Percentiles rank a stretch among this genome's conserved stretches.
Conservation (phyloP, 2,329 filamentous ascomycete genomes). For the Emydomyces testavorans region DNA sequence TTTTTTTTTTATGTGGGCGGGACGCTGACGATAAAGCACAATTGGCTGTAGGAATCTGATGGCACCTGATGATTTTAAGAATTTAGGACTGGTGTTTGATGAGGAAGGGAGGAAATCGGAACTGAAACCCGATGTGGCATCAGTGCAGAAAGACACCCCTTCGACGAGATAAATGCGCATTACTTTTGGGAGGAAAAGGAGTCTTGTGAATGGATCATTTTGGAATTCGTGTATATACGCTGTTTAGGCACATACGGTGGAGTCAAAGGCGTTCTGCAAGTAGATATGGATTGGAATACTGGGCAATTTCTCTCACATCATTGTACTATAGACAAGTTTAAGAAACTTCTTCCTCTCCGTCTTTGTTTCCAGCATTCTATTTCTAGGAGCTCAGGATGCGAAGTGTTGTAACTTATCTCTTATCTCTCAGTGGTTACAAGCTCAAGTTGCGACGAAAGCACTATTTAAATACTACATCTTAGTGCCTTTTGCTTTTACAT, state of each 20-base stretch:
- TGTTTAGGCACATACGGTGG: background rate
- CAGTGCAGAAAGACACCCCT: background rate
- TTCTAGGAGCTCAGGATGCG: background rate
- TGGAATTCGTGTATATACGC: background rate
- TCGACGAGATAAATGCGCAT: conserved; percentile 1
- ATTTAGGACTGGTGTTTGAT: conserved; percentile 64
- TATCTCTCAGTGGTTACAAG: background rate
- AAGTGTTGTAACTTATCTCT: background rate
- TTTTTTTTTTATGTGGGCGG: background rate
- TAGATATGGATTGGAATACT: background rate
- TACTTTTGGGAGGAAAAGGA: background rate
- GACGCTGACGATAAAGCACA: background rate
- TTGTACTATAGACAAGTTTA: background rate
- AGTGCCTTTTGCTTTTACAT: background rate
- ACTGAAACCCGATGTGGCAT: conserved; percentile 4
- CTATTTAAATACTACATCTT: background rate
- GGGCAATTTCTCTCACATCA: conserved; percentile 5
- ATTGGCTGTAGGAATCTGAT: conserved; percentile 62
- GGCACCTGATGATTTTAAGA: conserved; percentile 90
- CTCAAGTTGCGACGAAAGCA: background rate
- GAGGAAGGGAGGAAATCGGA: conserved; percentile 22
- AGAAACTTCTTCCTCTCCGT: background rate
- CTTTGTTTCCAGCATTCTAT: background rate
- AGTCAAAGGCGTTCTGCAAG: background rate
- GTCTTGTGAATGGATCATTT: too few species aligned